These are phyloP conservation scores for Paspalum notatum DNA, from an alignment of 176 grass and related monocot genomes.

Conservation along the genomic window DNA sequence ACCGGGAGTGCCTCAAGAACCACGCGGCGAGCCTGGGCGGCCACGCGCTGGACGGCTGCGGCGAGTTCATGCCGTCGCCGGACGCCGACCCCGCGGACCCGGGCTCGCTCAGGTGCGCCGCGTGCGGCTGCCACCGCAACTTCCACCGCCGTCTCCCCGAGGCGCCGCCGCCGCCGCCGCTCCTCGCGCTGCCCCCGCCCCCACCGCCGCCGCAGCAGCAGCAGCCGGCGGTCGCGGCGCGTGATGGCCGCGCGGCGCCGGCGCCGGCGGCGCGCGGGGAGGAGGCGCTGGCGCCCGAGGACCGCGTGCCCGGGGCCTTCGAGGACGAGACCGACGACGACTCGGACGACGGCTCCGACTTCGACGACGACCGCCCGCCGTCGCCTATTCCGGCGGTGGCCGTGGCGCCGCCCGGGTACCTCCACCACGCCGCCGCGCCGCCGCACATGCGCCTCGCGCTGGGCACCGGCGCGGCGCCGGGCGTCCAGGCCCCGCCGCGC, in stretches of 20 bases:
- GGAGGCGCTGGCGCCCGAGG: background rate
- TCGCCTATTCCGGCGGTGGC: constrained; percentile 36
- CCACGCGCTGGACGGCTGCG: constrained; percentile 79
- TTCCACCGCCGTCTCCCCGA: constrained; percentile 66
- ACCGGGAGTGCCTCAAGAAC: constrained; percentile 89
- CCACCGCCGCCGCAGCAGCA: constrained; percentile 17
- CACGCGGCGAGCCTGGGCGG: constrained; percentile 76
- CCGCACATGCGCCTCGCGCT: constrained; percentile 73
- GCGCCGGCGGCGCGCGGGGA: background rate
- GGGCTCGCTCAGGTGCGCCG: constrained; percentile 66
- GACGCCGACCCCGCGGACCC: constrained; percentile 54
- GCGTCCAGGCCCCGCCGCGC: background rate
- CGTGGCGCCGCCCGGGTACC: background rate
- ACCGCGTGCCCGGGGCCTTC: background rate
- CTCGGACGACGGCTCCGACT: constrained; percentile 50
- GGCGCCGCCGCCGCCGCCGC: constrained; percentile 39
- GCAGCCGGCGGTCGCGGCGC: background rate
- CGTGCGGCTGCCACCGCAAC: constrained; percentile 94
- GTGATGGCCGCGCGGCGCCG: background rate
- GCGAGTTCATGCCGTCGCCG: constrained; percentile 80
- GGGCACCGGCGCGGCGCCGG: constrained; percentile 29
- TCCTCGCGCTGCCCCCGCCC: constrained; percentile 48
- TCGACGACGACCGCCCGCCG: constrained; percentile 32
- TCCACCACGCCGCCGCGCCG: constrained; percentile 23
- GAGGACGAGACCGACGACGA: constrained; percentile 44